These are phyloP conservation scores for Aspergillus ibericus DNA, from an alignment of 2,329 filamentous ascomycete species.

Conservation along the genomic window DNA sequence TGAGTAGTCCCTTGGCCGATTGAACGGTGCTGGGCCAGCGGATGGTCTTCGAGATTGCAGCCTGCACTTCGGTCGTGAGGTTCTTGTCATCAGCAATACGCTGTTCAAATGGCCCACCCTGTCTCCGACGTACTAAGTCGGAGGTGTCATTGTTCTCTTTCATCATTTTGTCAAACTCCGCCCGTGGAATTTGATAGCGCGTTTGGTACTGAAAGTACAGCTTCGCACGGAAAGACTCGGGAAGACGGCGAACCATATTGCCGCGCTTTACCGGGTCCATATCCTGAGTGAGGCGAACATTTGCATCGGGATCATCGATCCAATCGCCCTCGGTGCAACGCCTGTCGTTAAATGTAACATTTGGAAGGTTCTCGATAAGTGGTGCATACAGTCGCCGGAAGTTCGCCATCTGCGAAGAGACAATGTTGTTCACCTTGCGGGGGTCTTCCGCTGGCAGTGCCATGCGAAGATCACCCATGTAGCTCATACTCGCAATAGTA, in stretches of 20 bases:
- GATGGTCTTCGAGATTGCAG: constrained; percentile 82
- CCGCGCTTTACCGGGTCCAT: constrained; percentile 88
- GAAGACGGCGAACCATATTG: constrained; percentile 94
- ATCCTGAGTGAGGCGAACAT: constrained; percentile 76
- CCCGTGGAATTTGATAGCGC: constrained; percentile 80
- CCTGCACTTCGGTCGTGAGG: constrained; percentile 68
- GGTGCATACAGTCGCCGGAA: constrained; percentile 91
- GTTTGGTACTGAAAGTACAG: constrained; percentile 94
- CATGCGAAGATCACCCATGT: constrained; percentile 97
- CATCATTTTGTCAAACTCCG: constrained; percentile 84
- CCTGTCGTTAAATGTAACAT: constrained; percentile 72
- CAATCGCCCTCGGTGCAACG: constrained; percentile 60
- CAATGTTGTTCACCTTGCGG: constrained; percentile 90
- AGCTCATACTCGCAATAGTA: constrained; percentile 88
- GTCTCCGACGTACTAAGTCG: constrained; percentile 66
- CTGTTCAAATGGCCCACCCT: constrained; percentile 82
- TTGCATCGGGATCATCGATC: constrained; percentile 62
- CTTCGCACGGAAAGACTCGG: constrained; percentile 80
- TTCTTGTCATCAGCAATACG: constrained; percentile 73
- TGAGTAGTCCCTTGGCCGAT: constrained; percentile 79
- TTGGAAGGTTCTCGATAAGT: constrained; percentile 84
- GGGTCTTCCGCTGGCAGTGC: constrained; percentile 84
- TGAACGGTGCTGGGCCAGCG: constrained; percentile 89
- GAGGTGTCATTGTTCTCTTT: constrained; percentile 68
- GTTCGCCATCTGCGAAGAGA: constrained; percentile 83